phyloP scores from a whole-genome alignment of 164 flowering plant genomes.

The Piper longum region DNA sequence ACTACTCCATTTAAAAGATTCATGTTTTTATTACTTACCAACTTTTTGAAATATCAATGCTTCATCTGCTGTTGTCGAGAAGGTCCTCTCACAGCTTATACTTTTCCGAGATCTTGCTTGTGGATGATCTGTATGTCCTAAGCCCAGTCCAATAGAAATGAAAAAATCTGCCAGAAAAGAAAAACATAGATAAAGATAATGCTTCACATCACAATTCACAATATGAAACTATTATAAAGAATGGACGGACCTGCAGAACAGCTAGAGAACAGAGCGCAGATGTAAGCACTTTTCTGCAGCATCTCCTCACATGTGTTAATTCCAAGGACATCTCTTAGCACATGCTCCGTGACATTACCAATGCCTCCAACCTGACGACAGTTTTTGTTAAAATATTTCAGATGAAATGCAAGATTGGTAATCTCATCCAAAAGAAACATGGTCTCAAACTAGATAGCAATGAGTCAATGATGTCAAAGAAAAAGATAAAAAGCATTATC shows the following conservation, averaged over 20 bases:
- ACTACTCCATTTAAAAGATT: background rate
- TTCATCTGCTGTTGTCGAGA: slow-evolving; percentile 56
- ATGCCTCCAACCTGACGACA: slow-evolving; percentile 78
- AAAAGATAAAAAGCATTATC: background rate
- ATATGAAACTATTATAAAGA: no score
- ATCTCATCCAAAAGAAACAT: background rate
- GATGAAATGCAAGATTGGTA: background rate
- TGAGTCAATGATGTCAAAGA: background rate
- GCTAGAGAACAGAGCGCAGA: slow-evolving; percentile 78
- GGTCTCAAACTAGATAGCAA: background rate
- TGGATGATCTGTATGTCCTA: slow-evolving; percentile 67
- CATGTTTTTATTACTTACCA: slow-evolving; percentile 25
- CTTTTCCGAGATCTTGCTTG: slow-evolving; percentile 51
- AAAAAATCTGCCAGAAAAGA: slow-evolving; percentile 52
- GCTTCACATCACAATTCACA: background rate
- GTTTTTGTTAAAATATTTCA: background rate
- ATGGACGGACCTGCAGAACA: slow-evolving; percentile 53
- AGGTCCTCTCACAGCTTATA: slow-evolving; percentile 87
- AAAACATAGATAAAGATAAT: slow-evolving; percentile 1
- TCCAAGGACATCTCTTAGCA: slow-evolving; percentile 60
- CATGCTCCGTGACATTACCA: slow-evolving; percentile 88
- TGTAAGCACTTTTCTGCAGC: slow-evolving; percentile 57
- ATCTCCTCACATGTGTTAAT: slow-evolving; percentile 81
- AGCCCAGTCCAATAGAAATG: slow-evolving; percentile 77
- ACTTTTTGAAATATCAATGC: slow-evolving; percentile 42